A percentile compares a stretch with the other conserved stretches of the same genome.
Evolutionary conservation across 352 stramenopile species (phyloP).

Genomic region (Pythium monospermum): DNA sequence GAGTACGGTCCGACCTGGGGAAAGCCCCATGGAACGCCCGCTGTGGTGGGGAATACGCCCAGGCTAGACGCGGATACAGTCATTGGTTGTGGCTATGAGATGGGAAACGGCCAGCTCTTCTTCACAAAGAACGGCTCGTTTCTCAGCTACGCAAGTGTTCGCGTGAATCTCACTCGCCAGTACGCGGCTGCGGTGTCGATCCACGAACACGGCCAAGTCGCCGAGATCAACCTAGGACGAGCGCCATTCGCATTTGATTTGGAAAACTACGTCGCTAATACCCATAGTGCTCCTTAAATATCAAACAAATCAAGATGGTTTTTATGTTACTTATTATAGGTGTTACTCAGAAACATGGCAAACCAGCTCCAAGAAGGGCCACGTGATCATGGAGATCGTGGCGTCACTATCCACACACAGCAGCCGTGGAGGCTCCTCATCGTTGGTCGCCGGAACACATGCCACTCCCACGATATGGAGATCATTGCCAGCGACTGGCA

Average conservation of each 20-base stretch:
- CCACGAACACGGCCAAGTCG: constrained; percentile 27
- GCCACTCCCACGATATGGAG: constrained; percentile 10
- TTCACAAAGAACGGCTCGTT: constrained; percentile 33
- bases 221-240: constrained; percentile 30
- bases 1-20: constrained; percentile 21
- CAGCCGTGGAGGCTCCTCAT: background rate
- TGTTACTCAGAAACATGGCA: too few relatives aligned
- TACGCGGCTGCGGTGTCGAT: constrained; percentile 31
- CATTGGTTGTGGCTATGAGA: constrained; percentile 28
- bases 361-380: constrained; percentile 27
- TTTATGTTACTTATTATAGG: too few relatives aligned
- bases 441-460: background rate
- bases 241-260: constrained; percentile 31
- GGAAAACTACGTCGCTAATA: background rate
- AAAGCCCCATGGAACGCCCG: background rate
- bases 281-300: too few relatives aligned
- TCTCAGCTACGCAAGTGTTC: constrained; percentile 14
- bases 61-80: background rate
- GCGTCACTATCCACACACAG: background rate
- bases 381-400: constrained; percentile 21
- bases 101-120: constrained; percentile 21
- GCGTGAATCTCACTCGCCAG: constrained; percentile 1
- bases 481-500: background rate
- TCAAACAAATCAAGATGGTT: too few relatives aligned
- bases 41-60: too few relatives aligned